Evolutionary conservation across 2,329 filamentous ascomycete species (phyloP).

Genomic region (Simplicillium aogashimaense): DNA sequence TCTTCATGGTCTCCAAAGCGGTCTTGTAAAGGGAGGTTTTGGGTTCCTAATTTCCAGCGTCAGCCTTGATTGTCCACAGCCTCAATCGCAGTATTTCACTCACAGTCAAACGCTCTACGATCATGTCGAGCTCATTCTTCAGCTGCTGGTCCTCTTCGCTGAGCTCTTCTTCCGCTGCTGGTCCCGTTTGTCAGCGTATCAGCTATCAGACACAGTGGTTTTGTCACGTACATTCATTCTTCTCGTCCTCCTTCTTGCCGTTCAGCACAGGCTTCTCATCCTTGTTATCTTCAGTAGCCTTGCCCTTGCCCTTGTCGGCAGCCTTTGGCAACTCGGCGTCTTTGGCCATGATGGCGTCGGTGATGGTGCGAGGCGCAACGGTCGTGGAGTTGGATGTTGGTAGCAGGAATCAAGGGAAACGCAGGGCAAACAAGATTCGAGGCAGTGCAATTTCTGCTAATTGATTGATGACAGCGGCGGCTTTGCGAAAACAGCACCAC

Average conservation of each 20-base stretch:
- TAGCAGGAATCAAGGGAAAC: background rate
- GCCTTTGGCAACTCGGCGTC: constrained; percentile 78
- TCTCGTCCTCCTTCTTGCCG: constrained; percentile 69
- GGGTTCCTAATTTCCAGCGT: constrained; percentile 51
- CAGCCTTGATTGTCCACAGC: background rate
- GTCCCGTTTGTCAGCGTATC: constrained; percentile 11
- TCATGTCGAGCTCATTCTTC: constrained; percentile 95
- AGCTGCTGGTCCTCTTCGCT: constrained; percentile 97
- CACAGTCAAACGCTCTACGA: constrained; percentile 89
- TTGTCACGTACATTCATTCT: constrained; percentile 33
- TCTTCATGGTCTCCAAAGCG: constrained; percentile 92
- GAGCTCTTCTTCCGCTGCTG: constrained; percentile 64
- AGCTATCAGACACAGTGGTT: constrained; percentile 4
- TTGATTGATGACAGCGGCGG: too few relatives aligned
- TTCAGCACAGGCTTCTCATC: constrained; percentile 61
- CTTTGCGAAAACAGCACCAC: too few relatives aligned
- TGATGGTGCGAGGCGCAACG: background rate
- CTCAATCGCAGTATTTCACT: constrained; percentile 10
- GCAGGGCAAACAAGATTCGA: too few relatives aligned
- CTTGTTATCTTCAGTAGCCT: constrained; percentile 64
- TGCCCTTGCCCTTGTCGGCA: constrained; percentile 93
- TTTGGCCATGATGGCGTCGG: constrained; percentile 66
- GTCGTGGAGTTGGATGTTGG: background rate
- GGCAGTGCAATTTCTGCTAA: too few relatives aligned
- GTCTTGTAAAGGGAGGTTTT: constrained; percentile 83